Percentiles rank a stretch among this genome's conserved stretches.
Conservation (phyloP, 1,139 yeast species). For the Candida sanyaensis region DNA sequence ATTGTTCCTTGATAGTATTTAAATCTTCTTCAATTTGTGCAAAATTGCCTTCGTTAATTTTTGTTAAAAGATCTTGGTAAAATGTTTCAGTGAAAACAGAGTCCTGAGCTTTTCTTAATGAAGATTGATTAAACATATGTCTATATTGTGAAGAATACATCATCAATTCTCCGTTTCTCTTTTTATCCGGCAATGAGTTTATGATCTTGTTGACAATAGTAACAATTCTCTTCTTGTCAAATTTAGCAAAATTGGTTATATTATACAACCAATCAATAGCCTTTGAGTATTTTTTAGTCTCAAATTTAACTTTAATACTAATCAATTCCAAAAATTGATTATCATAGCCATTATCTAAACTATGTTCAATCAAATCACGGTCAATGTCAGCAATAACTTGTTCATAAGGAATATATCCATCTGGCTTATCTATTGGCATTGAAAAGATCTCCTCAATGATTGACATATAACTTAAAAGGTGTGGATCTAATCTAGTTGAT, state of each 20-base stretch:
- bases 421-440: slow-evolving; percentile 70
- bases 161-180: slow-evolving; percentile 78
- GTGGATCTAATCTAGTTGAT: slow-evolving; percentile 58
- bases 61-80: slow-evolving; percentile 48
- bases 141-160: slow-evolving; percentile 62
- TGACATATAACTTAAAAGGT: slow-evolving; percentile 65
- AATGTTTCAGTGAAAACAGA: slow-evolving; percentile 62
- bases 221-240: slow-evolving; percentile 71
- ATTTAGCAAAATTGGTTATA: slow-evolving; percentile 62
- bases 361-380: slow-evolving; percentile 67
- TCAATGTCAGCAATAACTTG: slow-evolving; percentile 73
- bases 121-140: slow-evolving; percentile 53
- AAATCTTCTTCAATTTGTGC: slow-evolving; percentile 52
- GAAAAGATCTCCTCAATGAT: slow-evolving; percentile 66
- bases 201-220: slow-evolving; percentile 74
- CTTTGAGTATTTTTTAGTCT: slow-evolving; percentile 57
- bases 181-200: slow-evolving; percentile 74
- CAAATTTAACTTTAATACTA: slow-evolving; percentile 62
- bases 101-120: slow-evolving; percentile 71
- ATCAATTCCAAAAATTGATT: slow-evolving; percentile 67
- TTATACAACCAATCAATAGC: slow-evolving; percentile 79
- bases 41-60: slow-evolving; percentile 56
- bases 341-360: slow-evolving; percentile 58
- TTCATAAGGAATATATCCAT: slow-evolving; percentile 63
- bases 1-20: slow-evolving; percentile 53